phyloP scores from a whole-genome alignment of 2,329 filamentous ascomycete species.

The Sarocladium brachiariae region DNA sequence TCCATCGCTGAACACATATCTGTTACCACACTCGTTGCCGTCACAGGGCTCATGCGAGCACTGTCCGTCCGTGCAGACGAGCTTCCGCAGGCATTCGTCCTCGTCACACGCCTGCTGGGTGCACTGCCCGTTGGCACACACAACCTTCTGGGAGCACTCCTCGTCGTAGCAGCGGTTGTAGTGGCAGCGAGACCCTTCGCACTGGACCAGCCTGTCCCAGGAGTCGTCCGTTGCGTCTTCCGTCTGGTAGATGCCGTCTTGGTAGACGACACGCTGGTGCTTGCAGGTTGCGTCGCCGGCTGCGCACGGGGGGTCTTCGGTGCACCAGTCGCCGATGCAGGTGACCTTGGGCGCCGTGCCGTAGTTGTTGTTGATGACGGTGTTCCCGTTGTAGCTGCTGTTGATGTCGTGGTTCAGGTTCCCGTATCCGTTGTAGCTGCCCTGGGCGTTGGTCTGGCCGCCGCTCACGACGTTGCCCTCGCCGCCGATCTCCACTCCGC shows the following conservation, averaged over 20 bases:
- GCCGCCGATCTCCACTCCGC: not conserved
- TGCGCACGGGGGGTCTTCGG: not conserved
- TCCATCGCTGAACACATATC: not conserved
- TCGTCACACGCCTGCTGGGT: not conserved
- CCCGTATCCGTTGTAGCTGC: slow-evolving; percentile 4
- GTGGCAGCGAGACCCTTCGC: not conserved
- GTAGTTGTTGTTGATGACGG: slow-evolving; percentile 1
- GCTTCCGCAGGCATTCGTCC: not conserved
- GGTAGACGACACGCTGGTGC: not conserved
- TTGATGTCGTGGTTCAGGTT: slow-evolving; percentile 7
- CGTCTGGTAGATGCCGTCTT: not conserved
- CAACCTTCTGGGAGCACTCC: not conserved
- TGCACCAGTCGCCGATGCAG: slow-evolving; percentile 3
- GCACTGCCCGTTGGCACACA: not conserved
- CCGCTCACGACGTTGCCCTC: slow-evolving; percentile 1
- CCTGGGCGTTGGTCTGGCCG: slow-evolving; percentile 1
- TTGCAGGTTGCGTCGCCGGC: not conserved
- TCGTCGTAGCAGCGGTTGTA: slow-evolving; percentile 4
- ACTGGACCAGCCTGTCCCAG: not conserved
- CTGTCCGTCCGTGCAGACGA: not conserved
- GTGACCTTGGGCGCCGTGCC: not conserved
- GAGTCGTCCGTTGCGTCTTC: not conserved
- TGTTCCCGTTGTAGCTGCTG: slow-evolving; percentile 5
- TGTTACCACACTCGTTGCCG: slow-evolving; percentile 4
- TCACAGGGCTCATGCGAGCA: not conserved